Conservation (phyloP, 1,139 yeast genomes). For the Scheffersomyces stambukii region DNA sequence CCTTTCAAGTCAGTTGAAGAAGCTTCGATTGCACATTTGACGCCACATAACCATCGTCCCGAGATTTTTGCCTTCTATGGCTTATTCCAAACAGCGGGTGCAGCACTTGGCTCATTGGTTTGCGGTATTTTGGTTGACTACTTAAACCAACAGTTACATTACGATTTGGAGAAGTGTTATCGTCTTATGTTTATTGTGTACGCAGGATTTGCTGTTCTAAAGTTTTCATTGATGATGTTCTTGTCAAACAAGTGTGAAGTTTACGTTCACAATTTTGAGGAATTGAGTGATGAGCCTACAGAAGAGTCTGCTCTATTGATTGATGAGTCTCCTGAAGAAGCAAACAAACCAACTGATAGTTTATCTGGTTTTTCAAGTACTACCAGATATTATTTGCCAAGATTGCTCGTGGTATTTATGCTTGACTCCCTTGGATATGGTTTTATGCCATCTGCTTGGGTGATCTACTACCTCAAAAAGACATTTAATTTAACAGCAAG, state of each 20-base stretch:
- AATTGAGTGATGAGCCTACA: slow-evolving; percentile 3
- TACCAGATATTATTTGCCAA: slow-evolving; percentile 32
- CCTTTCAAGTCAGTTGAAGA: slow-evolving; percentile 91
- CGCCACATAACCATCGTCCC: slow-evolving; percentile 62
- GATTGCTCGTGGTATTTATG: slow-evolving; percentile 51
- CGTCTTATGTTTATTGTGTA: slow-evolving; percentile 57
- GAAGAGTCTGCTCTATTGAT: slow-evolving; percentile 7
- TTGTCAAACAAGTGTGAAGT: slow-evolving; percentile 57
- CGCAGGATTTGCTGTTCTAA: slow-evolving; percentile 51
- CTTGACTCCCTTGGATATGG: slow-evolving; percentile 87
- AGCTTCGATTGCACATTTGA: slow-evolving; percentile 77
- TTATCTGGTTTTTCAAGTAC: slow-evolving; percentile 23
- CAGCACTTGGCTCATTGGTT: slow-evolving; percentile 67
- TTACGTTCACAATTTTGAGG: slow-evolving; percentile 6
- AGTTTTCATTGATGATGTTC: slow-evolving; percentile 49
- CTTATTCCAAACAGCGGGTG: slow-evolving; percentile 66
- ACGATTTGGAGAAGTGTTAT: slow-evolving; percentile 44
- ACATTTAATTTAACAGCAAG: slow-evolving; percentile 39
- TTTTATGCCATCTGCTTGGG: slow-evolving; percentile 85
- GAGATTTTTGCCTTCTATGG: slow-evolving; percentile 73
- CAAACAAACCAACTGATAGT: slow-evolving; percentile 6
- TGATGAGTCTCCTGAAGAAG: slow-evolving; percentile 4
- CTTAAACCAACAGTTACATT: slow-evolving; percentile 26
- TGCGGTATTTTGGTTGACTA: slow-evolving; percentile 59
- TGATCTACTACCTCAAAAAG: slow-evolving; percentile 67